Base-by-base conservation (phyloP, 805 yeast genomes). In the Candida gorgasii region DNA sequence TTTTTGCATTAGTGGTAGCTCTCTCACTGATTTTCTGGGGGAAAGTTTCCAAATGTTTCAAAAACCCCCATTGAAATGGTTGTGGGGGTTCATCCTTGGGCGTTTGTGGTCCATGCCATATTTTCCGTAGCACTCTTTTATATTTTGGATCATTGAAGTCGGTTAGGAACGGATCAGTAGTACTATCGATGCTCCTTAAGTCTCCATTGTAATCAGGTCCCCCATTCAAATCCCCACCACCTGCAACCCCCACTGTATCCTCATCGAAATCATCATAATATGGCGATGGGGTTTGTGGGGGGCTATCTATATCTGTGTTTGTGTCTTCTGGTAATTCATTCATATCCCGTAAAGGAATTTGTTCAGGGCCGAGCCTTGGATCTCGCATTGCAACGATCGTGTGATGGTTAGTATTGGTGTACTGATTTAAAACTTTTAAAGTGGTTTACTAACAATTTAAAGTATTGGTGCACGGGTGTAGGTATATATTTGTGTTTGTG, bases 61-160 rank as follows among this genome's bases (percentile, higher is more conserved):
- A 30, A 15, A 23, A 28, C 6, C 36, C 29, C 24, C 49, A 44
- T 4, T 47, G 42, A 2, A 61, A 57, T 28, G 73, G 62, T 2
- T 46, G 43, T 1, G 84, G 82, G 2, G 79, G 75, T 1, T 61
- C 65, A 50, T 82, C 86, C 14, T 46, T 44, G 1, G 79, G 72
- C 2, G 51, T 49, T 1, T 46, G 52, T 0, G 89, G 88, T 1
- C 89, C 88, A n/a, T 62, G 42, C 83, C 86, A 78, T 1, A 78
- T 17, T 34, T 26, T 34, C n/a, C 28, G 36, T n/a, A 40, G 22
- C 2, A 40, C 4, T 15, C 35, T 26, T 11, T 20, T 27, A 19
- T 22, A 34, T 26, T 30, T 30, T 5, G 33, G 26, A 23, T 15
- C 17, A 24, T 26, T 7, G 15, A 36, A 16, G 16, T 34, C n/a